Evolutionary conservation across 768 basidiomycete species (phyloP).

Genomic region (Phaffia tasmanica): DNA sequence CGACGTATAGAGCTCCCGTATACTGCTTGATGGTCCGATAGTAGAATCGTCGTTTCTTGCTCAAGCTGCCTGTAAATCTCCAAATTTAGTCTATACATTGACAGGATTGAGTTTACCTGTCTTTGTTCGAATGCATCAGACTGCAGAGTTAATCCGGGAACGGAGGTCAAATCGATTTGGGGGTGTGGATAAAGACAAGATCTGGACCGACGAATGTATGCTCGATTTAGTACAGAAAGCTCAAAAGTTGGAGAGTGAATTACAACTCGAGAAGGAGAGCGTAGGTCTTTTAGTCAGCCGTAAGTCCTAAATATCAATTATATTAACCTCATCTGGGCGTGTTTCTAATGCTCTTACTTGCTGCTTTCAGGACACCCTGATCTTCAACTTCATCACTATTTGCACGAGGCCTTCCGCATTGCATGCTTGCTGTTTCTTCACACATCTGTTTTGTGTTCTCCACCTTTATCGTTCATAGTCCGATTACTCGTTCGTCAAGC

Average conservation of each 20-base stretch:
- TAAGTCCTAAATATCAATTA: too few relatives aligned
- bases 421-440: conserved; percentile 29
- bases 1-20: conserved; percentile 12
- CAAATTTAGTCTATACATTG: conserved; percentile 29
- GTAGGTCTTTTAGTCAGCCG: too few relatives aligned
- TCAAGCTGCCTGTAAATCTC: conserved; percentile 12
- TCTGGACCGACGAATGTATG: too few relatives aligned
- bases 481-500: conserved; percentile 30
- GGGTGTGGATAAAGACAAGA: too few relatives aligned
- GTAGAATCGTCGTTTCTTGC: conserved; percentile 12
- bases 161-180: conserved; percentile 1
- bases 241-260: too few relatives aligned
- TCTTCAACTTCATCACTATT: conserved; percentile 30
- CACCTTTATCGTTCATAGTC: conserved; percentile 29
- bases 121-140: conserved; percentile 29
- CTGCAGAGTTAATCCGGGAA: conserved; percentile 26
- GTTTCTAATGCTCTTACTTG: background rate
- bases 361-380: conserved; percentile 31
- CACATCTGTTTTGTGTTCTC: conserved; percentile 28
- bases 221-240: too few relatives aligned
- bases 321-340: too few relatives aligned
- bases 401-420: conserved; percentile 32
- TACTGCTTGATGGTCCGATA: conserved; percentile 9
- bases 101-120: conserved; percentile 30
- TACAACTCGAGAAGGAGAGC: too few relatives aligned